Evolutionary conservation across 176 grass and related monocot genomes (phyloP).

Genomic region (Alloteropsis semialata): DNA sequence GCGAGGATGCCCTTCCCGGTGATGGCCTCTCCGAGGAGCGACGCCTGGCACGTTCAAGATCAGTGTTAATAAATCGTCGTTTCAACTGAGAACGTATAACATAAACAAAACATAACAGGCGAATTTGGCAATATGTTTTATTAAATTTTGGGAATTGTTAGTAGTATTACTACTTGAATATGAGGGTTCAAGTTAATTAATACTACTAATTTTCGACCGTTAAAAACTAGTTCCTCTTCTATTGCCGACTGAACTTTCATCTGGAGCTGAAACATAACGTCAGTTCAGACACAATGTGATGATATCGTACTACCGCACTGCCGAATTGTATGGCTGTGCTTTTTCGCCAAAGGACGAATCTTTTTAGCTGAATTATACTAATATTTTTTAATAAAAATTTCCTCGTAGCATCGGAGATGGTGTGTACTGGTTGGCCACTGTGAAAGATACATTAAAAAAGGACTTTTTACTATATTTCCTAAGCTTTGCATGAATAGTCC

Average conservation of each 20-base stretch:
- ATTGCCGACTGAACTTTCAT: not conserved
- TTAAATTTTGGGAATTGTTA: not conserved
- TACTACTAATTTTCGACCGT: not conserved
- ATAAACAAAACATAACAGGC: not conserved
- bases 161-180: not conserved
- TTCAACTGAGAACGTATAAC: not conserved
- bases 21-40: conserved; percentile 92
- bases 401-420: not conserved
- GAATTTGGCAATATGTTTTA: not conserved
- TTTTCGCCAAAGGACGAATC: not conserved
- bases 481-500: not conserved
- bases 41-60: conserved; percentile 43
- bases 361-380: not conserved
- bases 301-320: not conserved
- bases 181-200: no score
- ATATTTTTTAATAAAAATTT: no score
- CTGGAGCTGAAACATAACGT: not conserved
- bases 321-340: not conserved
- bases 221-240: not conserved
- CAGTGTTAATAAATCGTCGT: not conserved
- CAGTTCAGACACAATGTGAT: not conserved
- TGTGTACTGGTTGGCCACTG: not conserved
- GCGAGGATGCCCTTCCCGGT: conserved; percentile 94
- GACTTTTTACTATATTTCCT: not conserved
- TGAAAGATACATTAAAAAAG: not conserved